These are phyloP conservation scores for Davidsoniella eucalypti DNA, from an alignment of 2,329 filamentous ascomycete genomes.

Conservation along the genomic window DNA sequence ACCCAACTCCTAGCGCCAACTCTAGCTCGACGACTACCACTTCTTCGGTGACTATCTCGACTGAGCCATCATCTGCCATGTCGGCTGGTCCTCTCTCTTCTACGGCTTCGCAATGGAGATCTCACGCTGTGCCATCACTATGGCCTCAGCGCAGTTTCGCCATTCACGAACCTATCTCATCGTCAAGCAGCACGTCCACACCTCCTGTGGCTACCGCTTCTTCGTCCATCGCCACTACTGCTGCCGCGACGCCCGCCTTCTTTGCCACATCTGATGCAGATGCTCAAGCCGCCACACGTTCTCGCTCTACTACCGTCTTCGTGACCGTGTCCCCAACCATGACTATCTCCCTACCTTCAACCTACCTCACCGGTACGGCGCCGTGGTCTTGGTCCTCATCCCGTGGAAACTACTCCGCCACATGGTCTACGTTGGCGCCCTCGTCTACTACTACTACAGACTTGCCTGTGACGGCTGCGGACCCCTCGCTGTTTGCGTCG, in stretches of 20 bases:
- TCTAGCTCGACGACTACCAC: not conserved
- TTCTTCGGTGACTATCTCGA: not conserved
- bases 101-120: not conserved
- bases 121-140: not conserved
- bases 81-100: too few species aligned
- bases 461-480: not conserved
- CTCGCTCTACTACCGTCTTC: not conserved
- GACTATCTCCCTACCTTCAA: not conserved
- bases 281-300: too few species aligned
- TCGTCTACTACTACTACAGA: not conserved
- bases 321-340: conserved; percentile 1
- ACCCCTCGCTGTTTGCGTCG: not conserved
- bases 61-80: not conserved
- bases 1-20: not conserved
- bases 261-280: not conserved
- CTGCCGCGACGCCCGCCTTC: not conserved
- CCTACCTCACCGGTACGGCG: conserved; percentile 3
- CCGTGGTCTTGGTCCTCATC: conserved; percentile 1
- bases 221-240: not conserved
- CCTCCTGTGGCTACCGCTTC: not conserved
- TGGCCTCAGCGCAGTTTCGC: not conserved
- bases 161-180: not conserved
- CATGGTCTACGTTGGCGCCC: conserved; percentile 1
- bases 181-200: not conserved
- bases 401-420: conserved; percentile 6